Conservation (phyloP, 202 grass and related monocot genomes). For the Carex arenaria region DNA sequence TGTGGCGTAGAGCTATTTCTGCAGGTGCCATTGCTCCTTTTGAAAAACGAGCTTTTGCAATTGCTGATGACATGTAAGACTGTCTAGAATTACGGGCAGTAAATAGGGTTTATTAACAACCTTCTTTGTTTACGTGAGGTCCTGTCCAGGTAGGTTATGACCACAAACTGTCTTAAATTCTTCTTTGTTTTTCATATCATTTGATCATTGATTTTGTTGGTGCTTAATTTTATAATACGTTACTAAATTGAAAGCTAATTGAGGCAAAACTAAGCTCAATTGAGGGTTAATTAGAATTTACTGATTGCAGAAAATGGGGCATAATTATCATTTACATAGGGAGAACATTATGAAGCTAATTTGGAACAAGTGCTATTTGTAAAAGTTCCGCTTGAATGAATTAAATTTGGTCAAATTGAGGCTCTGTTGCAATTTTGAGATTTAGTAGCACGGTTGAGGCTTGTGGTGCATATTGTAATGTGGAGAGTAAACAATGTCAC, state of each 20-base stretch:
- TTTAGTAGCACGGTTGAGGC: background rate
- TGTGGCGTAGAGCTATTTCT: conserved; percentile 72
- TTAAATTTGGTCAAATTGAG: background rate
- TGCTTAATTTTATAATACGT: background rate
- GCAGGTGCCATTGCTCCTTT: conserved; percentile 78
- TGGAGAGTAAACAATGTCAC: background rate
- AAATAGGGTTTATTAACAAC: background rate
- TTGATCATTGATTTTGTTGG: background rate
- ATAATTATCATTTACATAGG: background rate
- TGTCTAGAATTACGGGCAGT: background rate
- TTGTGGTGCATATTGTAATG: background rate
- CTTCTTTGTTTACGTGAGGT: background rate
- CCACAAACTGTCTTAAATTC: background rate
- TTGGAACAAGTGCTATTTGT: background rate
- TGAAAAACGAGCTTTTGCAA: conserved; percentile 85
- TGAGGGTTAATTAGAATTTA: background rate
- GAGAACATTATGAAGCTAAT: background rate
- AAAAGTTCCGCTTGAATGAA: background rate
- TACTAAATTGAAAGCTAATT: too few species aligned
- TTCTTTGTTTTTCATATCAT: background rate
- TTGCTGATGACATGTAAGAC: conserved; percentile 88
- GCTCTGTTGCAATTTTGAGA: background rate
- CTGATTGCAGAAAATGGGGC: background rate
- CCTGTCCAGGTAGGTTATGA: background rate
- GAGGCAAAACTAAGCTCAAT: background rate